These are phyloP conservation scores for Blastocrithidia nonstop DNA, from an alignment of 208 protist species.

Conservation along the genomic window DNA sequence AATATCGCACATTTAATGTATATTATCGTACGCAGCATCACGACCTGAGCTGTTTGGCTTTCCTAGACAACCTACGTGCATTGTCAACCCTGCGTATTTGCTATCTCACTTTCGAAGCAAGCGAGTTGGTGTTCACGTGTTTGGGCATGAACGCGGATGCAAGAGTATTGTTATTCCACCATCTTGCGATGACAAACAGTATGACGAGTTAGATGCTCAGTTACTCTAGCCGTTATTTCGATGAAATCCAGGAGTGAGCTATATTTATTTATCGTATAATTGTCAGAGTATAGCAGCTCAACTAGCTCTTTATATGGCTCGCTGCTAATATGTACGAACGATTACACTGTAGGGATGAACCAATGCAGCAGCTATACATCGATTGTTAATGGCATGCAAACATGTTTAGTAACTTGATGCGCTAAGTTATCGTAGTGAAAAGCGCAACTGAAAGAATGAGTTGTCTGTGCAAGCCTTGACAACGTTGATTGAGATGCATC, in stretches of 20 bases:
- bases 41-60: slow-evolving; percentile 81
- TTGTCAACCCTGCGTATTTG: slow-evolving; percentile 83
- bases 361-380: slow-evolving; percentile 73
- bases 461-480: slow-evolving; percentile 73
- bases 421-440: slow-evolving; percentile 13
- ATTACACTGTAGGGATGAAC: slow-evolving; percentile 78
- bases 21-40: slow-evolving; percentile 57
- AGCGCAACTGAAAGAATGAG: slow-evolving; percentile 73
- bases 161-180: slow-evolving; percentile 69
- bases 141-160: slow-evolving; percentile 75
- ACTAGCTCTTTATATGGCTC: slow-evolving; percentile 36
- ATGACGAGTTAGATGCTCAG: slow-evolving; percentile 66
- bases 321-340: slow-evolving; percentile 36
- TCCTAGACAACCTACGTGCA: slow-evolving; percentile 62
- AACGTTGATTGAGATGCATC: slow-evolving; percentile 84
- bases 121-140: slow-evolving; percentile 51
- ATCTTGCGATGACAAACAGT: slow-evolving; percentile 48
- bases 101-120: slow-evolving; percentile 34
- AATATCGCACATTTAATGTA: slow-evolving; percentile 41
- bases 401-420: slow-evolving; percentile 66
- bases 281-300: slow-evolving; percentile 71
- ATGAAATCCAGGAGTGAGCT: slow-evolving; percentile 78
- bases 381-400: slow-evolving; percentile 77
- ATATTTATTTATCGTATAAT: slow-evolving; percentile 68
- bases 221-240: slow-evolving; percentile 72